Conservation (phyloP, 2,329 filamentous ascomycete genomes). For the Pseudogymnoascus pannorum region DNA sequence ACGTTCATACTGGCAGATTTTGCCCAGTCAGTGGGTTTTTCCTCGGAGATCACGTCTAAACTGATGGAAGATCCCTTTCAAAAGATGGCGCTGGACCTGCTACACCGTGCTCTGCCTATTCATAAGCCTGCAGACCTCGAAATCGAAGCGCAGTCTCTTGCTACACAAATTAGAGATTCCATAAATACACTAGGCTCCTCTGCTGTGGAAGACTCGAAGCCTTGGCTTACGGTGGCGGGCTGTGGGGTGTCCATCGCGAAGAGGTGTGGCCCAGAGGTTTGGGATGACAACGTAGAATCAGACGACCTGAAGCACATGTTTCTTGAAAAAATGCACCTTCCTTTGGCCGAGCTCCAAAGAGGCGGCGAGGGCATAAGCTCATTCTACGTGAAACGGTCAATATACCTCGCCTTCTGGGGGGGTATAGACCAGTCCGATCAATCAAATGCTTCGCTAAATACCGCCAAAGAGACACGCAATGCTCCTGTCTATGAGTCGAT, state of each 20-base stretch:
- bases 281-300: conserved; percentile 10
- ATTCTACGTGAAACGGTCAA: conserved; percentile 15
- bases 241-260: conserved; percentile 10
- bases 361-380: conserved; percentile 14
- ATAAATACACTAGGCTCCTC: neutral
- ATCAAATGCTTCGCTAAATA: neutral
- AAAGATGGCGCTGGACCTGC: neutral
- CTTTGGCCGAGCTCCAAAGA: conserved; percentile 4
- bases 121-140: neutral
- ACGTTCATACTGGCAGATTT: neutral
- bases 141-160: neutral
- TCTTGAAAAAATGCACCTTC: conserved; percentile 13
- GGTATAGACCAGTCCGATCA: neutral
- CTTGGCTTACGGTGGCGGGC: conserved; percentile 11
- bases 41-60: neutral
- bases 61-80: neutral
- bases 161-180: neutral
- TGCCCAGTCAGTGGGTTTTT: neutral
- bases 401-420: conserved; percentile 14
- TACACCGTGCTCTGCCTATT: neutral
- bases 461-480: neutral
- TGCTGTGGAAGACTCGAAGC: neutral
- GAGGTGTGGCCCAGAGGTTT: neutral
- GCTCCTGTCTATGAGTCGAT: neutral
- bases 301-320: conserved; percentile 14